Evolutionary conservation across 2,329 filamentous ascomycete species (phyloP), one percentile per base, ranked within the genome.

Genomic region (Cytospora chrysosperma): DNA sequence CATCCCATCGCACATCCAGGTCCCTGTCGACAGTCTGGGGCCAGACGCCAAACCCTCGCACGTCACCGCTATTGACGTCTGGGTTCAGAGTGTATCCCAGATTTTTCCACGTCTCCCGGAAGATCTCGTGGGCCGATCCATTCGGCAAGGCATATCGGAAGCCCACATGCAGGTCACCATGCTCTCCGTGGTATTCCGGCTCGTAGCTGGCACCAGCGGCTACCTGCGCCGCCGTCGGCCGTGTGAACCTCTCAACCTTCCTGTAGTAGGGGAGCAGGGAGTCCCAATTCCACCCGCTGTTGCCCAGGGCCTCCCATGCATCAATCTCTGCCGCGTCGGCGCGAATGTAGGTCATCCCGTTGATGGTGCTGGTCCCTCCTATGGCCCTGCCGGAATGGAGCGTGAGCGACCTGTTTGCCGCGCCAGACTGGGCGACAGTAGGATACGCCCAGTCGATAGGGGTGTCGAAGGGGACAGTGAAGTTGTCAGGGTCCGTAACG

Each of bases 241-340:
- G 52, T 1, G 72, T 71, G 47, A 77, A 76, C 3, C 65, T 67
- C 66, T 79, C 77, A 13, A 77, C 74, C 68, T 78, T 77, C 34
- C 77, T 79, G 68, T 80, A 79, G 65, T 84, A 83, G 0, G 76
- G 78, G 8, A 77, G 73, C 27, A 85, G 70, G 5, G 72, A 68
- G 0, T 78, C 70, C 76, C 78, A 82, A 51, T 78, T 77, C 79
- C 79, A 81, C 13, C 77, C 78, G 2, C 70, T 59, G 60, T 79
- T 81, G 1, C 78, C 79, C 2, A 81, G 70, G 0, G 68, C 65
- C 62, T 78, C 77, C 78, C 78, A 81, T 5, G 75, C 75, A 60
- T 81, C 75, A 49, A 79, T 75, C 56, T 81, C 73, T 1, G 75
- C 70, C 9, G 70, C 71, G 59, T 79, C 73, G 1, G 77, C 78